Evolutionary conservation across 768 basidiomycete genomes (phyloP).

Genomic region (Rhizopogon rudus): DNA sequence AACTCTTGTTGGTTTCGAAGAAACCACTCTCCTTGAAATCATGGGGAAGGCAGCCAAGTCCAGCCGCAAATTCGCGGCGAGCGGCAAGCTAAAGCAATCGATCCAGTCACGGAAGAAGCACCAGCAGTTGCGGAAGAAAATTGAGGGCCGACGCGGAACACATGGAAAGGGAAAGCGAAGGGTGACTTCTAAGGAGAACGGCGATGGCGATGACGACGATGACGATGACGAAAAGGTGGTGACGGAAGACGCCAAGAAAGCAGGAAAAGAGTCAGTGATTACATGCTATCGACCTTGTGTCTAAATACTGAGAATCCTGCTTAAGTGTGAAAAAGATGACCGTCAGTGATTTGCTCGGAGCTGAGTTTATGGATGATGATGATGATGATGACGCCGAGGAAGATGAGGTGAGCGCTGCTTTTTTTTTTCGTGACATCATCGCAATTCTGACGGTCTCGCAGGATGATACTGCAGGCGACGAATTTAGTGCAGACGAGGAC

Average conservation of each 20-base stretch:
- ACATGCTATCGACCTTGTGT: background rate
- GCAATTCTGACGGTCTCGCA: slow-evolving; percentile 4
- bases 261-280: slow-evolving; percentile 4
- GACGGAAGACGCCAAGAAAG: background rate
- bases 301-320: background rate
- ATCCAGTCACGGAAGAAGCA: slow-evolving; percentile 82
- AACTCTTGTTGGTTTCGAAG: too few species aligned
- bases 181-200: slow-evolving; percentile 20
- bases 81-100: slow-evolving; percentile 82
- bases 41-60: slow-evolving; percentile 74
- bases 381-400: slow-evolving; percentile 14
- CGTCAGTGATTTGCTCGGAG: slow-evolving; percentile 73
- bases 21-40: background rate
- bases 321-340: slow-evolving; percentile 43
- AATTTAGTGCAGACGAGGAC: slow-evolving; percentile 38
- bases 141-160: slow-evolving; percentile 51
- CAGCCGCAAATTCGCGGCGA: slow-evolving; percentile 82
- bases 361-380: slow-evolving; percentile 64
- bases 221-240: slow-evolving; percentile 15
- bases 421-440: background rate
- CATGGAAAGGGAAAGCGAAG: slow-evolving; percentile 33
- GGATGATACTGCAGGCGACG: slow-evolving; percentile 18
- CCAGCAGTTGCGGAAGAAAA: slow-evolving; percentile 69
- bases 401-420: slow-evolving; percentile 25
- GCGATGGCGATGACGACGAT: slow-evolving; percentile 27